Base-by-base conservation (phyloP, 2,329 filamentous ascomycete genomes). In the Paradendryphiella salina region DNA sequence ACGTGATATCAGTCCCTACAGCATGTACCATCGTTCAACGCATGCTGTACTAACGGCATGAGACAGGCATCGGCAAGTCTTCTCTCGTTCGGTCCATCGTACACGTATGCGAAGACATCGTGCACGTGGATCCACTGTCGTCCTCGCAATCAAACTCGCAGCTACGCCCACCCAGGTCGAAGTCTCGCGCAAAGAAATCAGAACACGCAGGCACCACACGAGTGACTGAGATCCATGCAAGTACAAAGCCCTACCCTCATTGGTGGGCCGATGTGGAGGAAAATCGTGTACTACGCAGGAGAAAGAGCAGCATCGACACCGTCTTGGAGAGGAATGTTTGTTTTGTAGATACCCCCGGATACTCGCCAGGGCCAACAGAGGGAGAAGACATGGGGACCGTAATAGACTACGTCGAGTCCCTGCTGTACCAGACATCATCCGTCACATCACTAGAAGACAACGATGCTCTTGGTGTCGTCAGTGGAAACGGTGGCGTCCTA, bases 261-360 rank as follows among this genome's bases (percentile, higher is more conserved):
- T 97, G 94, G 94, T 95, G 89, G 87, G 86, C 86, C 11, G 88
- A 94, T 65, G 73, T 90, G 40, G 87, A 92, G 47, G 84, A 87
- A 54, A 84, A 82, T 50, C 79, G 78, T 20, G 75, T 79, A 41
- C 73, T 82, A 55, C 78, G 82, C 38, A 81, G 85, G 65, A 81
- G 77, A 23, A 75, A 87, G 63, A 93, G 88, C 65, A 76, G 84
- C 43, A 85, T 85, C 6, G 91, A 94, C 57, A 82, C 85, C 17
- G 82, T 96, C 32, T 77, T 97, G 37, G 93, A 97, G 68, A 84
- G 93, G 23, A 99, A 99, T 67, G 75, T 99, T 4, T 96, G 90
- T 72, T 96, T 99, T 68, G 85, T 96, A 50, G 93, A 97, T 74
- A 93, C 89, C 2, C 84, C 87, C 9, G 85, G 86, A 10, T 85